phyloP scores from a whole-genome alignment of 176 grass and related monocot genomes.

The Canna indica region DNA sequence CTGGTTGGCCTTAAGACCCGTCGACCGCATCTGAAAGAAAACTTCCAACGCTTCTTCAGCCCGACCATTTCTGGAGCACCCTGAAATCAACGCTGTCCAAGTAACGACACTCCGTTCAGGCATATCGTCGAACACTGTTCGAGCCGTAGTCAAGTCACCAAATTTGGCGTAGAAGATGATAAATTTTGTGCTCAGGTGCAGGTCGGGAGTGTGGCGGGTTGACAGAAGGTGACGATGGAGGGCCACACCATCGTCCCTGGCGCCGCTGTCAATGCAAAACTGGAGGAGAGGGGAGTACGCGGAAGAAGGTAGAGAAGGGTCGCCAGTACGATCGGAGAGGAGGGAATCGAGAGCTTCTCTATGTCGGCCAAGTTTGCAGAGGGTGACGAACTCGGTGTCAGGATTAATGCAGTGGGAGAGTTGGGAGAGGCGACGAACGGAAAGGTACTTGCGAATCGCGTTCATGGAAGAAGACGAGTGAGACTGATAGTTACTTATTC shows the following conservation, averaged over 20 bases:
- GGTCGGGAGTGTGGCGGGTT: slow-evolving; percentile 10
- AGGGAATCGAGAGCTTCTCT: slow-evolving; percentile 19
- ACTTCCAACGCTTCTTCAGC: slow-evolving; percentile 41
- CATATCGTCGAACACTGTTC: slow-evolving; percentile 59
- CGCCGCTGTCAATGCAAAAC: slow-evolving; percentile 33
- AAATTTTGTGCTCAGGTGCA: slow-evolving; percentile 57
- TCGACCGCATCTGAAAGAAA: slow-evolving; percentile 35
- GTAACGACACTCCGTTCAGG: slow-evolving; percentile 49
- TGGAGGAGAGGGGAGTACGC: slow-evolving; percentile 49
- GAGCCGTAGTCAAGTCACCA: slow-evolving; percentile 18
- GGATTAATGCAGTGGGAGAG: neutral
- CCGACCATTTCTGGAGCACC: slow-evolving; percentile 33
- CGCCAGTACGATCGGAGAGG: neutral
- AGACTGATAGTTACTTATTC: no score
- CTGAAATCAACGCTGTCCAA: slow-evolving; percentile 72
- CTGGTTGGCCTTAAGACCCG: slow-evolving; percentile 40
- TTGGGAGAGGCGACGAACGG: neutral
- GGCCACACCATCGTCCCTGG: slow-evolving; percentile 31
- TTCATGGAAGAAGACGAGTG: slow-evolving; percentile 3
- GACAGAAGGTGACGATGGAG: slow-evolving; percentile 25
- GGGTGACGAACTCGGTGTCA: neutral
- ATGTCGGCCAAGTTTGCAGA: slow-evolving; percentile 13
- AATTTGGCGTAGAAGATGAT: slow-evolving; percentile 41
- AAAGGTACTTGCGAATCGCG: neutral
- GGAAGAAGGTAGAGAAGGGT: neutral